A percentile compares a stretch with the other conserved stretches of the same genome.
phyloP scores from a whole-genome alignment of 805 yeast genomes.

The Wickerhamiella kurtzmanii region DNA sequence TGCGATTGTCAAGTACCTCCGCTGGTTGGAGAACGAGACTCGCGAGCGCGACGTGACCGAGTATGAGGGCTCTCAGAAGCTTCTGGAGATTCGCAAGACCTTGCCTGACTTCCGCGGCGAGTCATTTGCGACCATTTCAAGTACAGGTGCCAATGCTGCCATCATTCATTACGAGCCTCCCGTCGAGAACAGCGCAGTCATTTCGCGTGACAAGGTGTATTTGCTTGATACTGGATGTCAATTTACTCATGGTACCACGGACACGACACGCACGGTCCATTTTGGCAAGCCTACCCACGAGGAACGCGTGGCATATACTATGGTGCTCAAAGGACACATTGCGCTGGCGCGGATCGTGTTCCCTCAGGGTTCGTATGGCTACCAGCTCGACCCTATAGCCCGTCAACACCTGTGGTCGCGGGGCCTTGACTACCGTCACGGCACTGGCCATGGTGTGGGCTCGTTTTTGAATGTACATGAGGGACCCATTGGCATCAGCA shows the following conservation, averaged over 20 bases:
- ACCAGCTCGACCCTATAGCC: conserved; percentile 66
- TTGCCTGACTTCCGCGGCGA: conserved; percentile 38
- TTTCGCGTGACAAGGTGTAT: conserved; percentile 57
- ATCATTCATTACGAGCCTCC: conserved; percentile 62
- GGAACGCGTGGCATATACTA: conserved; percentile 56
- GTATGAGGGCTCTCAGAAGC: conserved; percentile 42
- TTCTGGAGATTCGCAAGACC: conserved; percentile 31
- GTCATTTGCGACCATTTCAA: conserved; percentile 61
- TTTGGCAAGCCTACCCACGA: conserved; percentile 45
- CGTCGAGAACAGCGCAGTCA: conserved; percentile 38
- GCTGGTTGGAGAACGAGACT: conserved; percentile 63
- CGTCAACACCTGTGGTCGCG: conserved; percentile 68
- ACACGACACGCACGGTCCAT: conserved; percentile 79
- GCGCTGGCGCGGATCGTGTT: conserved; percentile 71
- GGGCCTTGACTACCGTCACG: conserved; percentile 83
- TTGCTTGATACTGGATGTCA: conserved; percentile 88
- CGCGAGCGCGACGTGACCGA: conserved; percentile 35
- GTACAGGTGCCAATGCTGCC: conserved; percentile 67
- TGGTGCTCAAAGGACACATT: conserved; percentile 84
- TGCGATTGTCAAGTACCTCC: conserved; percentile 55
- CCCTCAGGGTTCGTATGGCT: conserved; percentile 64
- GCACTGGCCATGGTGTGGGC: conserved; percentile 98
- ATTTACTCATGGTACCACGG: conserved; percentile 88
- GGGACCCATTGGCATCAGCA: conserved; percentile 71
- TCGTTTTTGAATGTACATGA: conserved; percentile 85